Percentiles rank a stretch among this genome's conserved stretches.
phyloP scores from a whole-genome alignment of 2,329 filamentous ascomycete species.

The Fragosphaeria purpurea region DNA sequence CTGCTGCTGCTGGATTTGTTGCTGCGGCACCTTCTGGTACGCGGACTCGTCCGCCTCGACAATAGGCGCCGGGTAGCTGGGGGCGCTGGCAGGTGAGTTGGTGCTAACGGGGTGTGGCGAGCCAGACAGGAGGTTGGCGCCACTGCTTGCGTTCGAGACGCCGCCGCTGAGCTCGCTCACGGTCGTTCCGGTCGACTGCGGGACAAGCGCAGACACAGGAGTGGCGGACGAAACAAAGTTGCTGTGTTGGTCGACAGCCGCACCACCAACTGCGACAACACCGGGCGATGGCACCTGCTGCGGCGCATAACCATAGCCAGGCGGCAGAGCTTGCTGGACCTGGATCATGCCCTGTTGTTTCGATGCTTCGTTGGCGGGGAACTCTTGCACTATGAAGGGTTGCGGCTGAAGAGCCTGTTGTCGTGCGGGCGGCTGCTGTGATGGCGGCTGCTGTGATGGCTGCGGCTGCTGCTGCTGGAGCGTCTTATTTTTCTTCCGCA shows the following conservation, averaged over 20 bases:
- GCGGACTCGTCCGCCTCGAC: conserved; percentile 13
- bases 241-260: background rate
- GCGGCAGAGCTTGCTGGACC: too few species aligned
- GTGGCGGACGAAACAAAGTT: background rate
- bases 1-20: conserved; percentile 3
- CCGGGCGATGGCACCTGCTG: background rate
- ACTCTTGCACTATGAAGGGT: too few species aligned
- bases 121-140: background rate
- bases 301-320: too few species aligned
- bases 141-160: conserved; percentile 2
- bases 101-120: background rate
- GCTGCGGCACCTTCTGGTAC: background rate
- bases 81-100: background rate
- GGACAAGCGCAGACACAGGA: conserved; percentile 1
- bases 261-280: background rate
- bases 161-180: conserved; percentile 13
- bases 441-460: background rate
- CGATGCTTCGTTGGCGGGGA: too few species aligned
- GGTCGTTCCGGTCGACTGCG: conserved; percentile 14
- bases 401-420: background rate
- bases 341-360: too few species aligned
- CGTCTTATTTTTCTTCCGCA: conserved; percentile 13
- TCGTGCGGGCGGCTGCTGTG: background rate
- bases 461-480: conserved; percentile 4
- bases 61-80: conserved; percentile 9